These are phyloP conservation scores for Chondrus crispus DNA, from an alignment of 23 red algal species.

Conservation along the genomic window DNA sequence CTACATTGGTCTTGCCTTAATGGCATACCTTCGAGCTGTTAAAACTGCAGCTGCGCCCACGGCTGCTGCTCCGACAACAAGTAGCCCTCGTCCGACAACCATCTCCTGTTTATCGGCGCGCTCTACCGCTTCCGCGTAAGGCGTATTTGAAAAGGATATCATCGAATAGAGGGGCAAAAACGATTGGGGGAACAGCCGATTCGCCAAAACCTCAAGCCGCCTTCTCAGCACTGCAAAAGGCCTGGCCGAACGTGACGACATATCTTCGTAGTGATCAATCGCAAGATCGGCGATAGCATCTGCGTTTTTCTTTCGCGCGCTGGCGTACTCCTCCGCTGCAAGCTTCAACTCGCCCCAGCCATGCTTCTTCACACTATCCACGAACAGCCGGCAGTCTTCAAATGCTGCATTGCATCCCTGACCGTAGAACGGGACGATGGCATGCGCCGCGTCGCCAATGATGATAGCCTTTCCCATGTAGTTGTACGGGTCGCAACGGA, in stretches of 20 bases:
- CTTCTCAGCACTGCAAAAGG: slow-evolving; percentile 48
- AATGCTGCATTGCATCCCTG: slow-evolving; percentile 98
- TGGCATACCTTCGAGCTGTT: not conserved
- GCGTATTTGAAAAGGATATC: slow-evolving; percentile 93
- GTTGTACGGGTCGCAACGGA: slow-evolving; percentile 86
- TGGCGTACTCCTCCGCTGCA: slow-evolving; percentile 53
- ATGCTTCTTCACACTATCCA: slow-evolving; percentile 45
- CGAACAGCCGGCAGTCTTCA: slow-evolving; percentile 80
- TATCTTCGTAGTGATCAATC: slow-evolving; percentile 89
- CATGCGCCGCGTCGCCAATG: slow-evolving; percentile 97
- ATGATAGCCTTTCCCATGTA: slow-evolving; percentile 62
- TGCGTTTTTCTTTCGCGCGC: slow-evolving; percentile 51
- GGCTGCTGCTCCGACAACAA: not conserved
- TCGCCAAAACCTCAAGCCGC: slow-evolving; percentile 50
- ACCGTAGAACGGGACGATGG: slow-evolving; percentile 98
- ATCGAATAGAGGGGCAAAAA: slow-evolving; percentile 90
- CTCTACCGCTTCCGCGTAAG: slow-evolving; percentile 66
- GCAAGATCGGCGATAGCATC: slow-evolving; percentile 94
- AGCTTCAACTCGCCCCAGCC: slow-evolving; percentile 5
- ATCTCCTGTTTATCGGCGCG: slow-evolving; percentile 51
- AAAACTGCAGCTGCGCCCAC: not conserved
- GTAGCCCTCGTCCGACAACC: not conserved
- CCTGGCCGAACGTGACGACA: slow-evolving; percentile 78
- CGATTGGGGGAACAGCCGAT: slow-evolving; percentile 53
- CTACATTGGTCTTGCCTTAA: no score